phyloP scores from a whole-genome alignment of 345 rosid genomes.

The Pelargonium nanum region DNA sequence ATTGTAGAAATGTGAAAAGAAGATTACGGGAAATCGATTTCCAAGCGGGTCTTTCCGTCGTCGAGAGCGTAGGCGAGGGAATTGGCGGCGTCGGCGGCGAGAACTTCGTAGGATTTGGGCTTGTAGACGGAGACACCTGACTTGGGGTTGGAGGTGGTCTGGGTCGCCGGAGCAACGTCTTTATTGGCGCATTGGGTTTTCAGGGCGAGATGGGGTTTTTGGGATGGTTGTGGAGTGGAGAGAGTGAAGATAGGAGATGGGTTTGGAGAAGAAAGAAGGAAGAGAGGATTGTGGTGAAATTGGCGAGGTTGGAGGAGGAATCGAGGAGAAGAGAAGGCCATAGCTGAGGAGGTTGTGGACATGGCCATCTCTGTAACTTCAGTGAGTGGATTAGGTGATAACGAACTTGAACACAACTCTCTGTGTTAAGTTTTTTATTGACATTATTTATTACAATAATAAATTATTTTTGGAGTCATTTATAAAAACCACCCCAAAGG shows the following conservation, averaged over 20 bases:
- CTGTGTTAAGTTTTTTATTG: too few relatives aligned
- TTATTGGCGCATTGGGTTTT: constrained; percentile 25
- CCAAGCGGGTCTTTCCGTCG: constrained; percentile 64
- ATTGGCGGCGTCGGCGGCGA: constrained; percentile 67
- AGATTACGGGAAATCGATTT: constrained; percentile 85
- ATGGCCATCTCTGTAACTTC: neutral
- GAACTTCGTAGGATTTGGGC: constrained; percentile 80
- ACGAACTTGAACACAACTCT: too few relatives aligned
- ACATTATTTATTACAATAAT: too few relatives aligned
- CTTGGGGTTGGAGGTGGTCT: constrained; percentile 26
- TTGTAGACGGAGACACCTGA: constrained; percentile 71
- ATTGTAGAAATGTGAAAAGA: neutral
- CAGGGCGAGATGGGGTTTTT: neutral
- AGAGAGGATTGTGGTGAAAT: neutral
- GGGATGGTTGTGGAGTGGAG: neutral
- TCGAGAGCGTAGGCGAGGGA: constrained; percentile 65
- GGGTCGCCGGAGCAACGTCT: constrained; percentile 14
- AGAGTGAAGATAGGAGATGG: neutral
- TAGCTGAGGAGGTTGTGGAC: neutral
- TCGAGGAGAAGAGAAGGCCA: neutral
- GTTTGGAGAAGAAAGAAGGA: neutral
- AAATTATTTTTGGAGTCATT: too few relatives aligned
- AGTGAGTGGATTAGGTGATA: too few relatives aligned
- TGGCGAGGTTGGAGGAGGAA: too few relatives aligned
- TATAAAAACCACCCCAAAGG: too few relatives aligned